phyloP scores from a whole-genome alignment of 2,329 filamentous ascomycete genomes.

The Ampelomyces quisqualis region DNA sequence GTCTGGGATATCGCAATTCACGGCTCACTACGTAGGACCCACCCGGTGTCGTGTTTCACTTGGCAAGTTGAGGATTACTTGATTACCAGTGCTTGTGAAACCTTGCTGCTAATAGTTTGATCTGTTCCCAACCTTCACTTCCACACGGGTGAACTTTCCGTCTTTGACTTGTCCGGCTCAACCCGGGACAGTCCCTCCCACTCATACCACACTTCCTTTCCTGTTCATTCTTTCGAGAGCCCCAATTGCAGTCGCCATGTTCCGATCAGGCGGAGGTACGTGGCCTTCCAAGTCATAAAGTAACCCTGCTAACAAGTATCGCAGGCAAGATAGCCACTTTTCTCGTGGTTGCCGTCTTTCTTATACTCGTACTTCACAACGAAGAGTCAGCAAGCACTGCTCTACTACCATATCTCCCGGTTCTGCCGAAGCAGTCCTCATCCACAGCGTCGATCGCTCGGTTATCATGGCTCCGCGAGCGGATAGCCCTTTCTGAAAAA shows the following conservation, averaged over 20 bases:
- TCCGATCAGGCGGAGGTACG: slow-evolving; percentile 26
- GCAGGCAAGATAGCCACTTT: slow-evolving; percentile 25
- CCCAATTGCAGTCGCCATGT: slow-evolving; percentile 11
- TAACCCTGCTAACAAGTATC: slow-evolving; percentile 4
- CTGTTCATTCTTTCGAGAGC: neutral
- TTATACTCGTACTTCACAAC: slow-evolving; percentile 31
- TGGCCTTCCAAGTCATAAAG: neutral
- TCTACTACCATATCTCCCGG: slow-evolving; percentile 27
- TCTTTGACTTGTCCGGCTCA: slow-evolving; percentile 2
- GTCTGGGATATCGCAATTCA: slow-evolving; percentile 1
- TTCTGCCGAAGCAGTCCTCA: slow-evolving; percentile 13
- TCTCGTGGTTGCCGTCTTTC: slow-evolving; percentile 25
- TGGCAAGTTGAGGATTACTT: slow-evolving; percentile 1
- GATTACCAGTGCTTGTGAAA: slow-evolving; percentile 1
- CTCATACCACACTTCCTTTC: neutral
- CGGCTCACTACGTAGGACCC: slow-evolving; percentile 1
- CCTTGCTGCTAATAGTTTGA: neutral
- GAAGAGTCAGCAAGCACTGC: slow-evolving; percentile 22
- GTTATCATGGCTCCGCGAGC: slow-evolving; percentile 29
- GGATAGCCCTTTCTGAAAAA: slow-evolving; percentile 33
- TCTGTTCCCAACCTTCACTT: neutral
- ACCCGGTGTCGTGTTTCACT: slow-evolving; percentile 1
- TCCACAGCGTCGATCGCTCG: slow-evolving; percentile 19
- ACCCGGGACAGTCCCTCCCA: neutral
- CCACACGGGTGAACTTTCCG: neutral